phyloP scores from a whole-genome alignment of 768 basidiomycete genomes.

The Neoboletus brunneissimus region DNA sequence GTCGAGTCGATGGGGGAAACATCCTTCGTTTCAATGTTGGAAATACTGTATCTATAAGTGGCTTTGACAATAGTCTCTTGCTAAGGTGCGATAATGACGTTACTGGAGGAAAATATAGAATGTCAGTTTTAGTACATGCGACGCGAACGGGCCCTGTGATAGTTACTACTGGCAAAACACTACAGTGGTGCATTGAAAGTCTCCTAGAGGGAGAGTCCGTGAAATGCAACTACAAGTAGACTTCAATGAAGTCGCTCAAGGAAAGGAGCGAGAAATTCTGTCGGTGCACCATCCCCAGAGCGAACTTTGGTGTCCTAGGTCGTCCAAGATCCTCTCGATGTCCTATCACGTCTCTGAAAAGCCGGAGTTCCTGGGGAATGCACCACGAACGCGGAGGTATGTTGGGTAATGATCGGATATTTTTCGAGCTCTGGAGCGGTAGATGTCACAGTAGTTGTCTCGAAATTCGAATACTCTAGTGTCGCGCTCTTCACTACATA shows the following conservation, averaged over 20 bases:
- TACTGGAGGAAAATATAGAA: background rate
- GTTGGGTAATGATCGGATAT: too few relatives aligned
- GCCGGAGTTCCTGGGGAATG: too few relatives aligned
- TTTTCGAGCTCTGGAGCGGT: too few relatives aligned
- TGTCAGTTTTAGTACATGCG: background rate
- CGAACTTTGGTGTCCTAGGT: background rate
- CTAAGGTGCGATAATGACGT: background rate
- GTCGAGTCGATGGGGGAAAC: conserved; percentile 15
- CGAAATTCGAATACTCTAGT: too few relatives aligned
- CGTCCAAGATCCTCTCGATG: background rate
- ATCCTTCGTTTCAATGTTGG: background rate
- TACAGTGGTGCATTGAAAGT: background rate
- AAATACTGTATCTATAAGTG: too few relatives aligned
- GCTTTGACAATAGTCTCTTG: background rate
- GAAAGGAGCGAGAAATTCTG: too few relatives aligned
- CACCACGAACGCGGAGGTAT: background rate
- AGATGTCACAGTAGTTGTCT: too few relatives aligned
- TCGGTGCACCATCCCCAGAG: too few relatives aligned
- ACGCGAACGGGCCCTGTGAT: background rate
- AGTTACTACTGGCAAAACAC: background rate
- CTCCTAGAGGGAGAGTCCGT: background rate
- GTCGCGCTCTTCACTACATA: too few relatives aligned
- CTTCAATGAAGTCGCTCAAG: too few relatives aligned
- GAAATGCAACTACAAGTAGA: too few relatives aligned
- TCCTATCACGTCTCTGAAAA: background rate